Percentiles rank a stretch among this genome's conserved stretches.
Evolutionary conservation across 352 stramenopile genomes (phyloP).

Genomic region (Blastocystis sp.): DNA sequence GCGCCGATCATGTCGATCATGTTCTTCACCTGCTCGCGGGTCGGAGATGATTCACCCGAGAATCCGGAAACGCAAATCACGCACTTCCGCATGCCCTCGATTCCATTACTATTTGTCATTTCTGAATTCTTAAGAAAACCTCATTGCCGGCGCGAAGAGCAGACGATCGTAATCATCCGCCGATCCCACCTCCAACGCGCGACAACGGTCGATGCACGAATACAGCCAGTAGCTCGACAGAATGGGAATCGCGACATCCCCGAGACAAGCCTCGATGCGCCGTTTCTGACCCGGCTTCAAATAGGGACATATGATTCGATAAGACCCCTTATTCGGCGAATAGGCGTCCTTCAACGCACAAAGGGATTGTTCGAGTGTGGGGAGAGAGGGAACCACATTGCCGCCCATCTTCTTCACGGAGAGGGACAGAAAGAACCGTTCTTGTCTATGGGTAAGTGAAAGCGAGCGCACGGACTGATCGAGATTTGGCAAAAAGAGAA

Average conservation of each 20-base stretch:
- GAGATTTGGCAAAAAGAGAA: constrained; percentile 58
- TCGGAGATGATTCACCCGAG: constrained; percentile 31
- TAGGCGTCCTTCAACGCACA: background rate
- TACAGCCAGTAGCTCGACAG: constrained; percentile 62
- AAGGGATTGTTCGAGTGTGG: constrained; percentile 24
- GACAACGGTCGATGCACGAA: constrained; percentile 60
- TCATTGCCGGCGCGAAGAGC: constrained; percentile 1
- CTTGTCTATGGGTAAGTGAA: constrained; percentile 17
- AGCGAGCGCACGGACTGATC: background rate
- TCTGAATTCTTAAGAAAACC: background rate
- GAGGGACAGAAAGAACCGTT: constrained; percentile 38
- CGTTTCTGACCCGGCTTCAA: constrained; percentile 20
- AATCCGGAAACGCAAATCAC: constrained; percentile 63
- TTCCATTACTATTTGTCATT: constrained; percentile 29
- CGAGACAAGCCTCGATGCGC: background rate
- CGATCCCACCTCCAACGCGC: background rate
- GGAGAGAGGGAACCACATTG: background rate
- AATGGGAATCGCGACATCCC: background rate
- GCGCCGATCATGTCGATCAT: constrained; percentile 54
- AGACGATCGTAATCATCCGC: background rate
- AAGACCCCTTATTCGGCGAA: background rate
- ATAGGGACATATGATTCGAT: constrained; percentile 57
- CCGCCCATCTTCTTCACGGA: constrained; percentile 43
- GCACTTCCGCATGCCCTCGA: constrained; percentile 26
- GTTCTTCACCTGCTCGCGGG: constrained; percentile 59